These are phyloP conservation scores for Pleurostoma richardsiae DNA, from an alignment of 2,329 filamentous ascomycete genomes.

Conservation along the genomic window DNA sequence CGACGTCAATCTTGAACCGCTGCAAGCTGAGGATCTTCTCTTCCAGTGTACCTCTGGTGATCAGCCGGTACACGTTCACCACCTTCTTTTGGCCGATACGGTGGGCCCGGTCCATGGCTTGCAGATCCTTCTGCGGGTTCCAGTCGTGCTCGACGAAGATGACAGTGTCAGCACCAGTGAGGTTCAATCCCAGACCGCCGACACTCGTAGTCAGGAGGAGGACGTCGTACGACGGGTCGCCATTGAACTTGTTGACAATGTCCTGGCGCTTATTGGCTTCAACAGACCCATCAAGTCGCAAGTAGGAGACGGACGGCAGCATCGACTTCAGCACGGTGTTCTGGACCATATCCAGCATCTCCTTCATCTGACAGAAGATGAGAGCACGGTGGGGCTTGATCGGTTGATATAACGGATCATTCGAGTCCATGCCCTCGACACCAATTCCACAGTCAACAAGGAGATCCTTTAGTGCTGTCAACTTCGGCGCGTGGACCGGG, in stretches of 20 bases:
- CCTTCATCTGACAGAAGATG: conserved; percentile 99
- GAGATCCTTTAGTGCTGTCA: conserved; percentile 83
- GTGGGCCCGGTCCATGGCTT: conserved; percentile 98
- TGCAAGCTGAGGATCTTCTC: conserved; percentile 98
- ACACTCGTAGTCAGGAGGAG: conserved; percentile 92
- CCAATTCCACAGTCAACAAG: conserved; percentile 99
- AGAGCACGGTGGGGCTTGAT: conserved; percentile 95
- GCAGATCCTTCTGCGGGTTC: conserved; percentile 98
- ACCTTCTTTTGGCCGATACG: conserved; percentile 99
- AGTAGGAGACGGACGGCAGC: conserved; percentile 86
- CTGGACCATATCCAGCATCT: conserved; percentile 99
- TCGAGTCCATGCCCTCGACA: conserved; percentile 57
- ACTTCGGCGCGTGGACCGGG: conserved; percentile 83
- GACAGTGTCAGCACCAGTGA: conserved; percentile 95
- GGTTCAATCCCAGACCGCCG: conserved; percentile 86
- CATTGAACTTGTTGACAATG: conserved; percentile 98
- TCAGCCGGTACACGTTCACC: conserved; percentile 95
- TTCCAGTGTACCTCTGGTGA: conserved; percentile 91
- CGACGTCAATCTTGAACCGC: conserved; percentile 99
- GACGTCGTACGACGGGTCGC: conserved; percentile 93
- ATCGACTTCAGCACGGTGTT: conserved; percentile 85
- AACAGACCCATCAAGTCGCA: conserved; percentile 90
- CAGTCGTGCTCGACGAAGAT: conserved; percentile 99
- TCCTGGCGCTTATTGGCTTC: conserved; percentile 92
- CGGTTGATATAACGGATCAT: conserved; percentile 63